Evolutionary conservation across 2,329 filamentous ascomycete species (phyloP).

Genomic region (Pseudopithomyces chartarum): DNA sequence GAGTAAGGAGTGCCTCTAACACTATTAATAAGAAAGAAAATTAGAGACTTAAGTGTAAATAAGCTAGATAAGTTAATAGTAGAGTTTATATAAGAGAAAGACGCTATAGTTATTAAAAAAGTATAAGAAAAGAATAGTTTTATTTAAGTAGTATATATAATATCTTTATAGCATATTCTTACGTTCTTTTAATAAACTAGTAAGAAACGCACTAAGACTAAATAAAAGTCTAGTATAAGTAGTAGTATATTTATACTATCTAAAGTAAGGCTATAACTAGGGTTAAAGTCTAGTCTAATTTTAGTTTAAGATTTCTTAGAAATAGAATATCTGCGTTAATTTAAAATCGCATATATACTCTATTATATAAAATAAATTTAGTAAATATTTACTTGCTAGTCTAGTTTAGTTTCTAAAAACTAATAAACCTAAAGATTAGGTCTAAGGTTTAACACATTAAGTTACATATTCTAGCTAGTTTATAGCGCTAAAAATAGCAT

Average conservation of each 20-base stretch:
- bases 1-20: not conserved
- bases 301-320: not conserved
- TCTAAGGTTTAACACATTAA: not conserved
- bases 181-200: too few species aligned
- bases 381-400: not conserved
- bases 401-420: not conserved
- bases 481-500: not conserved
- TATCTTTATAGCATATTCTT: too few species aligned
- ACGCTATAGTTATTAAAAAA: too few species aligned
- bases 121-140: too few species aligned
- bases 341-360: not conserved
- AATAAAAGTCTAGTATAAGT: not conserved
- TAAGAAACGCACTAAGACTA: not conserved
- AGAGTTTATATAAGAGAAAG: too few species aligned
- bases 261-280: not conserved
- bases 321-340: not conserved
- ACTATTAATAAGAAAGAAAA: not conserved
- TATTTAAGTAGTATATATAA: too few species aligned
- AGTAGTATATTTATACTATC: not conserved
- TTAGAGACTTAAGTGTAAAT: not conserved
- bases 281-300: not conserved
- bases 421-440: not conserved
- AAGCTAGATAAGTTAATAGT: not conserved
- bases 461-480: not conserved
- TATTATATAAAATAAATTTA: not conserved